Percentiles rank a stretch among this genome's conserved stretches.
phyloP scores from a whole-genome alignment of 2,329 filamentous ascomycete species.

The Bipolaris victoriae region DNA sequence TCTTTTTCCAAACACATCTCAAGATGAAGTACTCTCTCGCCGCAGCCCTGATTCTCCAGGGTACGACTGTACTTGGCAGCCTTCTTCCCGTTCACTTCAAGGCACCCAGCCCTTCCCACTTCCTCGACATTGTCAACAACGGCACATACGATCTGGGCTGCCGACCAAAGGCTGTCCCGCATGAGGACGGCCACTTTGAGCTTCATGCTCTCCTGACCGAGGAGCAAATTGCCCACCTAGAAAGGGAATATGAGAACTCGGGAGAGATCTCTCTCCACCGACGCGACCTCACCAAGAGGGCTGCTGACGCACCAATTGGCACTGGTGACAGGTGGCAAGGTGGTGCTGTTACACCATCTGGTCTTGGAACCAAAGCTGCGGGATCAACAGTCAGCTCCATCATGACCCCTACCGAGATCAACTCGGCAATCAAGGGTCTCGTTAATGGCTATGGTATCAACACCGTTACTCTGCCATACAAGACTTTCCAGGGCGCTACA shows the following conservation, averaged over 20 bases:
- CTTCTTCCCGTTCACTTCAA: constrained; percentile 42
- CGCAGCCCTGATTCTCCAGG: constrained; percentile 36
- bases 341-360: constrained; percentile 52
- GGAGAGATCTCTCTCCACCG: constrained; percentile 34
- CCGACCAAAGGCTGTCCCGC: constrained; percentile 39
- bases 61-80: constrained; percentile 36
- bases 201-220: constrained; percentile 44
- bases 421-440: constrained; percentile 54
- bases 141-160: constrained; percentile 46
- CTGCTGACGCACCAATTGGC: constrained; percentile 42
- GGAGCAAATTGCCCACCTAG: constrained; percentile 41
- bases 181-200: constrained; percentile 39
- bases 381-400: constrained; percentile 51
- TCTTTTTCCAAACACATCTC: constrained; percentile 1
- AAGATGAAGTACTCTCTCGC: constrained; percentile 44
- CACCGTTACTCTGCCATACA: constrained; percentile 53
- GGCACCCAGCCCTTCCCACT: constrained; percentile 39
- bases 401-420: constrained; percentile 56
- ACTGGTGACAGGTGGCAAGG: constrained; percentile 51
- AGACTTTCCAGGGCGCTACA: constrained; percentile 53
- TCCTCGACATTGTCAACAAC: constrained; percentile 43
- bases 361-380: constrained; percentile 50
- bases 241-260: constrained; percentile 31
- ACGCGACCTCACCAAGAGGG: constrained; percentile 34
- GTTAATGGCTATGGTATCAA: constrained; percentile 51